phyloP scores from a whole-genome alignment of 2,329 filamentous ascomycete species.

The Tolypocladium album region DNA sequence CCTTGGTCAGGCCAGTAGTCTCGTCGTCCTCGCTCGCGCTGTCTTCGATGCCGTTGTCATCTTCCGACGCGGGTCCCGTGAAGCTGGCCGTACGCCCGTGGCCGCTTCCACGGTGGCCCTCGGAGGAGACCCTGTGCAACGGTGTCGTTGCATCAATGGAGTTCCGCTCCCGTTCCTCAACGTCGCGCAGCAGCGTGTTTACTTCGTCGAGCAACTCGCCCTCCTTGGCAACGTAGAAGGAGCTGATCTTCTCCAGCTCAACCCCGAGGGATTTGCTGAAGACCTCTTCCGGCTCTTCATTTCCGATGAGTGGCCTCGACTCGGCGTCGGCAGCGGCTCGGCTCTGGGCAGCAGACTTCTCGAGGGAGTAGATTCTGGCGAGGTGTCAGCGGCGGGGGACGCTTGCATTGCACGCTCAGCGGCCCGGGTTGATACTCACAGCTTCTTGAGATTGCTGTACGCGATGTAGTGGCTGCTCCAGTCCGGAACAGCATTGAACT shows the following conservation, averaged over 20 bases:
- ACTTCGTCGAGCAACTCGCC: slow-evolving; percentile 76
- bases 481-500: slow-evolving; percentile 99
- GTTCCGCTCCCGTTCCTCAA: slow-evolving; percentile 55
- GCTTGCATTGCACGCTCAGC: background rate
- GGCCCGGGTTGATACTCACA: slow-evolving; percentile 46
- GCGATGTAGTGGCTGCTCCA: slow-evolving; percentile 98
- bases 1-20: slow-evolving; percentile 40
- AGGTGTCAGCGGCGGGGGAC: background rate
- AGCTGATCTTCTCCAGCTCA: slow-evolving; percentile 88
- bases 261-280: slow-evolving; percentile 75
- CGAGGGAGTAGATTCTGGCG: slow-evolving; percentile 80
- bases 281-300: slow-evolving; percentile 65
- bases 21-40: slow-evolving; percentile 56
- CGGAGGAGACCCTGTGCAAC: slow-evolving; percentile 19
- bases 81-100: slow-evolving; percentile 20
- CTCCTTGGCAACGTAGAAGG: slow-evolving; percentile 86
- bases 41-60: slow-evolving; percentile 43
- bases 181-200: slow-evolving; percentile 64
- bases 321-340: slow-evolving; percentile 64
- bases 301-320: slow-evolving; percentile 68
- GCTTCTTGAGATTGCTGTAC: slow-evolving; percentile 97
- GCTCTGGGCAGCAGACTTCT: slow-evolving; percentile 66
- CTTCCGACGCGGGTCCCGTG: slow-evolving; percentile 36
- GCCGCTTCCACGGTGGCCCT: slow-evolving; percentile 13
- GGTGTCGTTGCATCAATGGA: slow-evolving; percentile 30